These are phyloP conservation scores for Cordyceps javanica DNA, from an alignment of 2,329 filamentous ascomycete species.

Conservation along the genomic window DNA sequence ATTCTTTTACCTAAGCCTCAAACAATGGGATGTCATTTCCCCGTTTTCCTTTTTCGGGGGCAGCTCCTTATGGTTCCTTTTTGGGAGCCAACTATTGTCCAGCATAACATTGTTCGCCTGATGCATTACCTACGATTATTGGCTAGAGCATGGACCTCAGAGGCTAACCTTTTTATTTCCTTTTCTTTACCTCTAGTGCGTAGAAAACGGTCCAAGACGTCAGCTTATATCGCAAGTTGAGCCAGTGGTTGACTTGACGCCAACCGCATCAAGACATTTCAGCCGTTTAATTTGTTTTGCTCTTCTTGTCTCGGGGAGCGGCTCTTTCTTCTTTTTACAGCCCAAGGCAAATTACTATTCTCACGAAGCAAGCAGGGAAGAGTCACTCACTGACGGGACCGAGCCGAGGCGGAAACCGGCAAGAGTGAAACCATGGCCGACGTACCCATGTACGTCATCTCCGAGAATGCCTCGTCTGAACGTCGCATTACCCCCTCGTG, in stretches of 20 bases:
- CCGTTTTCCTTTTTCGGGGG: neutral
- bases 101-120: neutral
- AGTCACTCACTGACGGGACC: too few relatives aligned
- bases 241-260: too few relatives aligned
- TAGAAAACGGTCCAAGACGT: too few relatives aligned
- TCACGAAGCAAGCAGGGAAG: too few relatives aligned
- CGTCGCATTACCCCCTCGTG: slow-evolving; percentile 88
- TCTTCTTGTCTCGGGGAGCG: neutral
- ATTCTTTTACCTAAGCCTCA: neutral
- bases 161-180: neutral
- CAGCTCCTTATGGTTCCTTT: too few relatives aligned
- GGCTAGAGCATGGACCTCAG: neutral
- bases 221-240: too few relatives aligned
- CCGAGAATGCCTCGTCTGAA: slow-evolving; percentile 75
- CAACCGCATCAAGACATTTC: too few relatives aligned
- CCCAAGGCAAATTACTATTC: too few relatives aligned
- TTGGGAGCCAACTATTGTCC: neutral
- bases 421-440: slow-evolving; percentile 51
- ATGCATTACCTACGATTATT: neutral
- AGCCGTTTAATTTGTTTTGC: neutral
- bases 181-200: too few relatives aligned
- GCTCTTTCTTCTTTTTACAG: neutral
- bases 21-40: neutral
- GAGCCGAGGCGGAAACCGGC: neutral
- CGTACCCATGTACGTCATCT: slow-evolving; percentile 68